phyloP scores from a whole-genome alignment of 441 rosid species.

The Hypseocharis bilobata region DNA sequence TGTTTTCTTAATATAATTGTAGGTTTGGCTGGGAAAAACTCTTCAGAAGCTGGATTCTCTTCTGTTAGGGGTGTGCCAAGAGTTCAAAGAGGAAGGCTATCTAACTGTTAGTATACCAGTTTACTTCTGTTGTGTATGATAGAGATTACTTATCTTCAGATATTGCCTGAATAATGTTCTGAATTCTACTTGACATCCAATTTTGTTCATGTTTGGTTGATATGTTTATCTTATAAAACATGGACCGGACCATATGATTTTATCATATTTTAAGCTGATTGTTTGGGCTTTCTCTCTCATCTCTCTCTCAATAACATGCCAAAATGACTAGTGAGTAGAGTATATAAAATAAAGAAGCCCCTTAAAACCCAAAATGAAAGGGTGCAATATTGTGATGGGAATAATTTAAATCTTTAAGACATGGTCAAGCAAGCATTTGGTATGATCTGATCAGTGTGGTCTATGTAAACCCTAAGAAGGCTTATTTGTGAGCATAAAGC shows the following conservation, averaged over 20 bases:
- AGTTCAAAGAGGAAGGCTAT: constrained; percentile 79
- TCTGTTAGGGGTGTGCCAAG: constrained; percentile 84
- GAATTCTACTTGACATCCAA: too few relatives aligned
- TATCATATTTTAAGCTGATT: too few relatives aligned
- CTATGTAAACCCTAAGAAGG: neutral
- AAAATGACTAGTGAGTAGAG: too few relatives aligned
- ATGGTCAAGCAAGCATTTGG: constrained; percentile 4
- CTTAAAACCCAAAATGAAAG: too few relatives aligned
- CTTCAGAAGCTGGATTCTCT: constrained; percentile 93
- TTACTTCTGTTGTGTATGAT: constrained; percentile 19
- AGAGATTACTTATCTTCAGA: constrained; percentile 9
- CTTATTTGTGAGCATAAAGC: neutral
- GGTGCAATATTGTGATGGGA: too few relatives aligned
- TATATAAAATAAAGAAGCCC: too few relatives aligned
- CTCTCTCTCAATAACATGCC: too few relatives aligned
- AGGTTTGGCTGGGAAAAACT: constrained; percentile 97
- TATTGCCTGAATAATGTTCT: constrained; percentile 16
- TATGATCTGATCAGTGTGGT: neutral
- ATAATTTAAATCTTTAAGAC: neutral
- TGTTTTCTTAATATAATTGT: constrained; percentile 28
- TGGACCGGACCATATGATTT: too few relatives aligned
- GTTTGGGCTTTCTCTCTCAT: too few relatives aligned
- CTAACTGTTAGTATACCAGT: constrained; percentile 56
- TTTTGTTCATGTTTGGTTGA: too few relatives aligned
- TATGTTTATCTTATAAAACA: too few relatives aligned